Evolutionary conservation across 23 red algal genomes (phyloP), one percentile per base, ranked within the genome.

Genomic region (Chondrus crispus): DNA sequence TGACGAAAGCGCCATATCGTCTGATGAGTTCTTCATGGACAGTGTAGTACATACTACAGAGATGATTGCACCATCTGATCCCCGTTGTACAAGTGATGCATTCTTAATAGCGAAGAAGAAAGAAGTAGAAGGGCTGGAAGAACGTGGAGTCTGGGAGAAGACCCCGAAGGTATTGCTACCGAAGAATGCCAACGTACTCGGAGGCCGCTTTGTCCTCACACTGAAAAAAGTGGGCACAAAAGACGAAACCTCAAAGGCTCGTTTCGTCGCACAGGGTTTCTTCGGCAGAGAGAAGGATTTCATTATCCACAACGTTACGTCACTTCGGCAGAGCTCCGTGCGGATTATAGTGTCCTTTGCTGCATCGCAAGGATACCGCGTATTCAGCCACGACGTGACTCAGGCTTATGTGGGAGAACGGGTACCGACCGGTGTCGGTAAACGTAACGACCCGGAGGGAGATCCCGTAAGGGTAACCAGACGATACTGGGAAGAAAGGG

Each of bases 171-270:
- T 7, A 76, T 26, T 40, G 30, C 10, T 77, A 35, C 12, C 71
- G 19, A 1, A 77, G n/a, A 37, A 1, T 9, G 44, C 38, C 24
- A 77, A 77, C 44, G 43, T 77, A 77, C 1, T 77, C 1, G 71
- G 44, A 35, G 71, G 2, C 8, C 26, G 1, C 22, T 77, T 77
- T 48, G 11, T 77, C 0, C 44, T 46, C 26, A 37, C 71, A 46
- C 80, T 84, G 51, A 74, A 20, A 74, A 41, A 74, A 14, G 22
- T 74, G 24, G 35, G 35, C 18, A 74, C 68, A 20, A 36, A 36
- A 84, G 28, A 70, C 51, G 10, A 74, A 37, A 13, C n/a, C 22
- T n/a, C 80, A 62, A 84, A 84, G 52, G 80, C 52, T 9, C 40
- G 80, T 33, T 84, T 33, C 12, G 51, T 84, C 32, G 46, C 46